phyloP scores from a whole-genome alignment of 805 yeast species.

The Starmerella stellata region DNA sequence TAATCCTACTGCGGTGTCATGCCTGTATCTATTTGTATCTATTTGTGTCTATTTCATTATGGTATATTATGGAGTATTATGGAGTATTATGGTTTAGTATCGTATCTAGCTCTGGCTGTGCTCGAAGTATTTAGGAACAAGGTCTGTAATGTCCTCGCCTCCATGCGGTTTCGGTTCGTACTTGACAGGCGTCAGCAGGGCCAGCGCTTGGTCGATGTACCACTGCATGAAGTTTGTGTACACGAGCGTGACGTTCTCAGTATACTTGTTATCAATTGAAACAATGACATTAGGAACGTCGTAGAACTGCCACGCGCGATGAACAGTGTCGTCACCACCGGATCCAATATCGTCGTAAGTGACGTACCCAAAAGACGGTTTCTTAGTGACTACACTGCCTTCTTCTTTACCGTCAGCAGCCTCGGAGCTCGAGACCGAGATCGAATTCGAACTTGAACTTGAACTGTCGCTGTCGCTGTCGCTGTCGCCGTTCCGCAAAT shows the following conservation, averaged over 20 bases:
- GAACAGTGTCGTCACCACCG: conserved; percentile 70
- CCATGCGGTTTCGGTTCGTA: conserved; percentile 16
- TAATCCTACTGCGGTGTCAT: too few species aligned
- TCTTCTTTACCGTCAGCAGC: neutral
- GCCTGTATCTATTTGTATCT: too few species aligned
- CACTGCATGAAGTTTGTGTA: conserved; percentile 60
- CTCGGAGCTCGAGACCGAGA: neutral
- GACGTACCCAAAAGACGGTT: conserved; percentile 38
- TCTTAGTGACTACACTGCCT: neutral
- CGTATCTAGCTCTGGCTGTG: neutral
- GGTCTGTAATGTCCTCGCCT: conserved; percentile 20
- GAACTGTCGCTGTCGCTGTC: neutral
- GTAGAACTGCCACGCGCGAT: conserved; percentile 38
- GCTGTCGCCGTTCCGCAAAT: neutral
- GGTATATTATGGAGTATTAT: too few species aligned
- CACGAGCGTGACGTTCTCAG: conserved; percentile 38
- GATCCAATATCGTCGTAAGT: conserved; percentile 72
- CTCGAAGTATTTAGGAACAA: conserved; percentile 19
- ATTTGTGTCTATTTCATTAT: too few species aligned
- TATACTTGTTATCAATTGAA: conserved; percentile 3
- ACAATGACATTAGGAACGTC: conserved; percentile 68
- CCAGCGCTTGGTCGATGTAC: conserved; percentile 32
- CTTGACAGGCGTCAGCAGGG: conserved; percentile 16
- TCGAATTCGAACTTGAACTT: too few species aligned
- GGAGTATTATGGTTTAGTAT: too few species aligned